Evolutionary conservation across 352 stramenopile genomes (phyloP), one percentile per base, ranked within the genome.

Genomic region (Phytophthora constricta): DNA sequence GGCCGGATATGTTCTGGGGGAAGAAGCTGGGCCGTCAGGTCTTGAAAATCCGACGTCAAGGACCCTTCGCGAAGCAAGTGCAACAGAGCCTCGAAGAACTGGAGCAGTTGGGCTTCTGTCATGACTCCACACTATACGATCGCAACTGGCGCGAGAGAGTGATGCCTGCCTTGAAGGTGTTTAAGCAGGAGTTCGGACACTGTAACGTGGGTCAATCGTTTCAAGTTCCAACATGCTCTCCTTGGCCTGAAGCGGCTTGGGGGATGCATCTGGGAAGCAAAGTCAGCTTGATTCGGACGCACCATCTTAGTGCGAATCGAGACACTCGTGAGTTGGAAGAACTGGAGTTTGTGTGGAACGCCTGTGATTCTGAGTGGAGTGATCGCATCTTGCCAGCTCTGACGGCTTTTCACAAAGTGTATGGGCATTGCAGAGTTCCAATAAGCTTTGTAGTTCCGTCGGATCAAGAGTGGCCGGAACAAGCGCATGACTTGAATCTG

Each of bases 11-110:
- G 14, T 61, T 77, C 28, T 79, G 68, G 62, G 74, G 74, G 4
- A 42, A 64, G 16, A 51, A 59, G 1, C 55, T 87, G 46, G 79
- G 79, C 33, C 63, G 63, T 16, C 72, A 74, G 27, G 77, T 82
- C 20, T 37, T 70, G 9, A 78, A 80, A 51, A 82, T 88, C 22
- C 75, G 75, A 19, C 41, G 27, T 20, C 64, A 57, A 7, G 64
- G 57, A 28, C 46, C 79, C 31, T 83, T 73, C 39, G 62, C 69
- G 14, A 47, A 70, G 17, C 45, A 63, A 23, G 27, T 63, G 4
- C 4, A 27, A 33, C 17, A 1, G 3, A 25, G 56, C 9, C 22
- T 31, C 11, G 8, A 49, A 9, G 52, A 10, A 42, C 33, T 13
- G 64, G 11, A 26, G 46, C 19, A 55, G 19, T 42, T 72, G 10